Evolutionary conservation across 192 early-diverging fungal genomes (phyloP).

Genomic region (Backusella psychrophila): DNA sequence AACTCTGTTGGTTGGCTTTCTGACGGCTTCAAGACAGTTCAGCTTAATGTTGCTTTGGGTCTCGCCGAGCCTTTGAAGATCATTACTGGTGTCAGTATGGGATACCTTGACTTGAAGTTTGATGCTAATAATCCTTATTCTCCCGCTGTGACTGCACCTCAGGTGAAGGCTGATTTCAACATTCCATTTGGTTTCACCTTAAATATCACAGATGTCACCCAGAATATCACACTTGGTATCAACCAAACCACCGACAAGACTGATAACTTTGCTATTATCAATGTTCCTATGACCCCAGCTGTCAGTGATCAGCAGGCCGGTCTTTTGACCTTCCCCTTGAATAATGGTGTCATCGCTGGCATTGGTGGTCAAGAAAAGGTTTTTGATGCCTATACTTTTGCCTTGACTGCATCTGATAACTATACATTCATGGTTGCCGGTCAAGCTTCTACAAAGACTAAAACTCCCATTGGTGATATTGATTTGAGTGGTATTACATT

Average conservation of each 20-base stretch:
- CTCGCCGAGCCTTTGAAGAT: conserved; percentile 37
- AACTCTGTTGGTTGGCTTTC: conserved; percentile 47
- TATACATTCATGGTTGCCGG: conserved; percentile 46
- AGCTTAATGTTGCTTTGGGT: conserved; percentile 47
- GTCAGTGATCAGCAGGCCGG: conserved; percentile 39
- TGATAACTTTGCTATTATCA: conserved; percentile 13
- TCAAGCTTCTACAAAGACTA: conserved; percentile 43
- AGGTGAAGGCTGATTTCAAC: conserved; percentile 43
- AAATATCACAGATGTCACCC: conserved; percentile 51
- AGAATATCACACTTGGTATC: conserved; percentile 44
- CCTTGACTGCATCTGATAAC: conserved; percentile 36
- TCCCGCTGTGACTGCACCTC: conserved; percentile 41
- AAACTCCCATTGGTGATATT: conserved; percentile 54
- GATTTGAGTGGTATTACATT: conserved; percentile 50
- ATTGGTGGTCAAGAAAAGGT: conserved; percentile 35
- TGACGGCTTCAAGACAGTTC: conserved; percentile 46
- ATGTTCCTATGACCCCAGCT: conserved; percentile 24
- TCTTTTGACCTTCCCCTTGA: conserved; percentile 44
- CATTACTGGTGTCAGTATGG: conserved; percentile 49
- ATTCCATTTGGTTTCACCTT: conserved; percentile 62
- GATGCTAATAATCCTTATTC: conserved; percentile 42
- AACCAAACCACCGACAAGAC: conserved; percentile 14
- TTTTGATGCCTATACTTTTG: conserved; percentile 50
- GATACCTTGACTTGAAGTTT: conserved; percentile 52
- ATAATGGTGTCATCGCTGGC: conserved; percentile 41